Base-by-base conservation (phyloP, 2,329 filamentous ascomycete species). In the Venturia asperata region DNA sequence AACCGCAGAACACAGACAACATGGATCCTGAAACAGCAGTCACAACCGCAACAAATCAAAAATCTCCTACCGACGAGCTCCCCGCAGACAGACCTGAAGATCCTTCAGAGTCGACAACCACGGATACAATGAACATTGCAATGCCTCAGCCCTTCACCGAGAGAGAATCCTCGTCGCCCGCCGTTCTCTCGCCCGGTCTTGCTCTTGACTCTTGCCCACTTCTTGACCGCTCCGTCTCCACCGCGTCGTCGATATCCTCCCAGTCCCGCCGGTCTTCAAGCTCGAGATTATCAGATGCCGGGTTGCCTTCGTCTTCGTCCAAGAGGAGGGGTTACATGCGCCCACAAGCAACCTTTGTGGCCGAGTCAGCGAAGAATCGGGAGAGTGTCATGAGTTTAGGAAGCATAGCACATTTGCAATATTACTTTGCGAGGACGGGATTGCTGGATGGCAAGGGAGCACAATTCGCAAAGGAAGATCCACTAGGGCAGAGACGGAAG, bases 321-420 rank as follows among this genome's bases (percentile, higher is more conserved):
- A 77, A 86, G 67, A 83, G 90, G 71, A 84, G 92, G 68, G 92
- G 92, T 55, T 97, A 93, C 78, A 90, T 95, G 78, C 85, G 92
- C 62, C 92, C 92, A 0, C 89, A 92, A 74, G 90, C 87, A 64
- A 95, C 90, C 63, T 85, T 92, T 72, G 99, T 97, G 75, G 91
- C 94, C 34, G 89, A 90, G 67, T 97, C 92, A 65, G 94, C 94
- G 60, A 87, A 87, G 73, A 91, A 91, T 62, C 84, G 94, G 68
- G 93, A 99, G 75, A 97, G 92, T 74, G 94, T 99, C 69, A 88
- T 97, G 85, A 96, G 91, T 73, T 79, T 99, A 68, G 94, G 94
- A 64, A 97, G 92, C 76, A 99, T 99, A 71, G 91, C 92, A 65
- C 94, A 99, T 78, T 81, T 99, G 72, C 94, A 99, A 77, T 96